Evolutionary conservation across 805 yeast species (phyloP), one percentile per base, ranked within the genome.

Genomic region (Lachancea fermentati): DNA sequence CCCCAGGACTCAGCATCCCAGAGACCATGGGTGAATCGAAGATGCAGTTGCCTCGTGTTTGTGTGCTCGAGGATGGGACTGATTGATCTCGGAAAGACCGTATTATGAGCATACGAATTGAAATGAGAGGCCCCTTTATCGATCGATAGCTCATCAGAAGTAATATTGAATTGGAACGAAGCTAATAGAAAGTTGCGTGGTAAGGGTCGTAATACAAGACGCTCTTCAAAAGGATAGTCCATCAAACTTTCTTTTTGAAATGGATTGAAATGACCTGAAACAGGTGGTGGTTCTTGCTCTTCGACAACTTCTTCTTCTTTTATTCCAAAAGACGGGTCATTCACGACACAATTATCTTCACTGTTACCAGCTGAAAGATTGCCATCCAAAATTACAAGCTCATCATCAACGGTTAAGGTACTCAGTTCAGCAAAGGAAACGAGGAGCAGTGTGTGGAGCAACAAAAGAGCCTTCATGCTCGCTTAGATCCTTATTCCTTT

Each of bases 1-100:
- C 97, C 97, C 94, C 96, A 93, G 5, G 72, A 67, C 44, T 82
- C 85, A 1, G 89, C 67, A 55, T 93, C 96, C 91, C 96, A 93
- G 79, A 88, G 84, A 0, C 98, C 98, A 60, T 86, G 95, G 2
- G 94, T 76, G 57, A 93, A 93, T 40, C 97, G 67, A 44, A 93
- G 65, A 58, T 86, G 95, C 33, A 93, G 67, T 52, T 85, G 89
- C 40, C 84, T 70, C 0, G 94, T 74, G 43, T 73, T 69, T 2
- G 95, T 75, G 9, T 72, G 62, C 31, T 75, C 77, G 11, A 93
- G 56, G 2, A 91, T 71, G 19, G 95, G 93, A 3, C 87, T 91
- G 6, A 93, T 65, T 1, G 87, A 69, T 44, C 84, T 76, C 0
- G 98, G 97, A 52, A 93, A 89, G 13, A 75, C 72, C 4, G 75